Evolutionary conservation across 108 stramenopile species (phyloP), one percentile per base, ranked within the genome.

Genomic region (Skeletonema potamos): DNA sequence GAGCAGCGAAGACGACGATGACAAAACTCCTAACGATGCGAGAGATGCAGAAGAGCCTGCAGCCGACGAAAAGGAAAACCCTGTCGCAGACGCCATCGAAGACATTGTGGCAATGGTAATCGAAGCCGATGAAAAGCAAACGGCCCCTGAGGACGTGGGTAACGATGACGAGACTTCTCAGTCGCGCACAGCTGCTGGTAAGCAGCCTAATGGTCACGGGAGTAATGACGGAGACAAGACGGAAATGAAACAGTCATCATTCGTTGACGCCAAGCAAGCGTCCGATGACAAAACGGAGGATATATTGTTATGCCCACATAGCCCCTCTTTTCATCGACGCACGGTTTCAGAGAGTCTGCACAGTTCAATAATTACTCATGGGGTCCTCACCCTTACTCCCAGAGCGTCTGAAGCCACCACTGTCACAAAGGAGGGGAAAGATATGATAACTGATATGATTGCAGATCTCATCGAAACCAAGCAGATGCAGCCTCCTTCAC

Each of bases 381-480:
- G 72, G 30, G 68, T 81, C 27, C 64, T 81, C 17, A 30, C 72
- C 17, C 68, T 66, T 39, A 79, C 77, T 5, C 77, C 77, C 20
- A 61, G 64, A 37, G 54, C 57, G 10, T 39, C 62, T 27, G 70
- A 76, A 63, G 70, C 70, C 20, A 72, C 68, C 17, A 72, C 66
- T 10, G 64, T 79, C 20, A 73, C 68, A 10, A 68, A 73, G 17
- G 72, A 73, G 48, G 79, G 73, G 12, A 81, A 81, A 65, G 79
- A 66, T 65, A 81, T 73, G 79, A 73, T 81, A 62, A 72, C 79
- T 58, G 79, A 81, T 43, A 73, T 81, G 72, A 81, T 81, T 54
- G 79, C 79, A 7, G 62, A 57, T 64, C 68, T 81, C 8, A 74
- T 81, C 13, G 66, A 68, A 26, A 69, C 48, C 68, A 44, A 70